Evolutionary conservation across 768 basidiomycete genomes (phyloP).

Genomic region (Phlebiopsis flavidoalba): DNA sequence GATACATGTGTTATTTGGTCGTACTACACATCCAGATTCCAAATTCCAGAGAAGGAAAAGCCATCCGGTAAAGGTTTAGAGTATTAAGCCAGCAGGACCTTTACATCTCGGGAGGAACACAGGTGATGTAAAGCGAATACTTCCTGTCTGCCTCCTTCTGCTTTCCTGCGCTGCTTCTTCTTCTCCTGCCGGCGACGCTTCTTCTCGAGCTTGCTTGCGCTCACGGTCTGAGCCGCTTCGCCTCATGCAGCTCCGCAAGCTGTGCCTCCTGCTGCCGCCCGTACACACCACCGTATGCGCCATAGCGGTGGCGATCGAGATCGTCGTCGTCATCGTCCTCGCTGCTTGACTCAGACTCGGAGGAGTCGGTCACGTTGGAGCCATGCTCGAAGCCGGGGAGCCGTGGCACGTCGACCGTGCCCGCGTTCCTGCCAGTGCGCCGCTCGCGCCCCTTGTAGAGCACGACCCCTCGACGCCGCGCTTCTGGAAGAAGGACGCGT

Average conservation of each 20-base stretch:
- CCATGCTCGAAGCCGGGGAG: constrained; percentile 44
- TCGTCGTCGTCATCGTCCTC: constrained; percentile 31
- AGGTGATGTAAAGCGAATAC: constrained; percentile 61
- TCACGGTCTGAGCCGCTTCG: constrained; percentile 44
- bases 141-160: constrained; percentile 56
- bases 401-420: constrained; percentile 45
- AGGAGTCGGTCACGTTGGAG: constrained; percentile 33
- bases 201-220: constrained; percentile 55
- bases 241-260: constrained; percentile 41
- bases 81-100: background rate
- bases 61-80: background rate
- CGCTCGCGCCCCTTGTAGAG: constrained; percentile 79
- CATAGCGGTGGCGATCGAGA: constrained; percentile 28
- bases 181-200: constrained; percentile 60
- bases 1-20: background rate
- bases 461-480: constrained; percentile 76
- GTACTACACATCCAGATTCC: background rate
- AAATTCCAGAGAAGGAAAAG: background rate
- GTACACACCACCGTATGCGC: constrained; percentile 34
- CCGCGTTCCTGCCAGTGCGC: constrained; percentile 59
- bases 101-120: constrained; percentile 28
- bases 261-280: constrained; percentile 32
- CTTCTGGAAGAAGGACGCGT: constrained; percentile 64
- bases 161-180: constrained; percentile 56
- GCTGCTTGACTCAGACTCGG: constrained; percentile 32